Base-by-base conservation (phyloP, 139 green algal genomes). In the Chlamydomonas sp. region DNA sequence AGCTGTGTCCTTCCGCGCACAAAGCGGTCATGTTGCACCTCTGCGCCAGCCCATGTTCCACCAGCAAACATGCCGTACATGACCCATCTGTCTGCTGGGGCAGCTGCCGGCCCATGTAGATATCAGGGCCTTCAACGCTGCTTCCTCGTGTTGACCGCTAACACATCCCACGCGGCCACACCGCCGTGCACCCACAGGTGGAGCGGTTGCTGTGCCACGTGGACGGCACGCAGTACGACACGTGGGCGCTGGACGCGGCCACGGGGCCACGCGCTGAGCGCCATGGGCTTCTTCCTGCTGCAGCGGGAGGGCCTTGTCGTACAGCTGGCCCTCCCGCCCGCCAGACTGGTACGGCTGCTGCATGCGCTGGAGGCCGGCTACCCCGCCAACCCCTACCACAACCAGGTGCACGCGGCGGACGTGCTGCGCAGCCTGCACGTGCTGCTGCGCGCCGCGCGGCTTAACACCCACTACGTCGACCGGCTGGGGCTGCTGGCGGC, bases 371-470 rank as follows among this genome's bases (percentile, higher is more conserved):
- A 92, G 85, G 82, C 77, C n/a, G 89, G 85, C n/a, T 92, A 92
- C 85, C 63, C 7, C 1, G 10, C 72, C 31, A 93, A 94, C 81
- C 84, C 87, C 2, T 94, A 94, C 89, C 91, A 94, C 91, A 93
- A 92, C 85, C 68, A 77, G 61, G 86, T 80, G 2, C 93, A 95
- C 79, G 93, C 87, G 4, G 88, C 93, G 7, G 89, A 92, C n/a
- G 93, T 95, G 76, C 78, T 93, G 5, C 88, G 87, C 49, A 90
- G 68, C 31, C 72, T 89, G 73, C 91, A 93, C 78, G 88, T 91
- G 60, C 73, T 95, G 73, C 87, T 95, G 76, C 80, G 74, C 69
- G 71, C 58, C 12, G n/a, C 18, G 9, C 63, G 80, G 8, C 9
- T 78, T 0, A 78, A 59, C 2, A 2, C 8, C 2, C 67, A 86